phyloP scores from a whole-genome alignment of 108 stramenopile species.

The Poteriospumella lacustris region DNA sequence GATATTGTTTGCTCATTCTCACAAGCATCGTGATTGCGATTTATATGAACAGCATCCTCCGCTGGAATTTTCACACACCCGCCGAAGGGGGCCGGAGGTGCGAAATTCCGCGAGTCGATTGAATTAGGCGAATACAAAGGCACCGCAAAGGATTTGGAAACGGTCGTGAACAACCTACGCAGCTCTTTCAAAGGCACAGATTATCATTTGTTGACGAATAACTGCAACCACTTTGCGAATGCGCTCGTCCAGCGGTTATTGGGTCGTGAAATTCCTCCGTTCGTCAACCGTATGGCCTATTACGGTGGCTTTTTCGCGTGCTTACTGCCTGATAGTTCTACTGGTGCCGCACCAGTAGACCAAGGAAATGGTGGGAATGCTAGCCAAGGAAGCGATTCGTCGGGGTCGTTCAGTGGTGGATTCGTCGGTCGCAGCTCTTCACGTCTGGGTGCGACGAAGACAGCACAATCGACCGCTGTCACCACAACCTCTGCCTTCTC shows the following conservation, averaged over 20 bases:
- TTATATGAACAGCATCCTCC: no score
- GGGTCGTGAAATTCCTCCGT: constrained; percentile 59
- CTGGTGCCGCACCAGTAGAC: no score
- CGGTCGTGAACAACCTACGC: constrained; percentile 31
- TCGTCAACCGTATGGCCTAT: constrained; percentile 76
- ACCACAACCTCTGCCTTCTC: no score
- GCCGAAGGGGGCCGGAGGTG: constrained; percentile 62
- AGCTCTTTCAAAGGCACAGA: constrained; percentile 59
- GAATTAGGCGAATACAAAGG: constrained; percentile 20
- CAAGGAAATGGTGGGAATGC: no score
- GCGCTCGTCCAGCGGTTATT: constrained; percentile 68
- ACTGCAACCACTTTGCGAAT: constrained; percentile 88
- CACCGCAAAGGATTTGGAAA: background rate
- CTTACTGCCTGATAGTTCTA: constrained; percentile 70
- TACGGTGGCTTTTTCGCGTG: constrained; percentile 70
- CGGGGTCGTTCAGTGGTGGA: no score
- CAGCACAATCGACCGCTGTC: no score
- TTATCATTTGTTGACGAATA: constrained; percentile 69
- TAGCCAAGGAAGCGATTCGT: no score
- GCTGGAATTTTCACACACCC: constrained; percentile 68
- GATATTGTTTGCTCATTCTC: no score
- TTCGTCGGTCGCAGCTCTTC: no score
- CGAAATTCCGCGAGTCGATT: constrained; percentile 34
- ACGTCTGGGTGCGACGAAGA: no score
- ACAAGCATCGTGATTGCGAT: no score